Percentiles rank a stretch among this genome's conserved stretches.
phyloP scores from a whole-genome alignment of 352 stramenopile species.

The Pilasporangium apinafurcum region DNA sequence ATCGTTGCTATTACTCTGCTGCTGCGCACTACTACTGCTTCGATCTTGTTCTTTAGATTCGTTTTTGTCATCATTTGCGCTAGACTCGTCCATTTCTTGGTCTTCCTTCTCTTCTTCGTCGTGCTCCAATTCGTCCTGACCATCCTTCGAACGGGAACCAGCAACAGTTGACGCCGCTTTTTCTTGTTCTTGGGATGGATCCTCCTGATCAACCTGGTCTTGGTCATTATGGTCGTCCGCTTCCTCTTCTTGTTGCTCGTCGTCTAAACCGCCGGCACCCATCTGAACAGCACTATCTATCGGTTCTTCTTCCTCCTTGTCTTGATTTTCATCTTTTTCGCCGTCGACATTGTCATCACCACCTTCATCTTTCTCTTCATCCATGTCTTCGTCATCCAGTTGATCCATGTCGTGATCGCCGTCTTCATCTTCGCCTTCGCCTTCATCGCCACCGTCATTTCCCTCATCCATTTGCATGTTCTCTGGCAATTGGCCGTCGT shows the following conservation, averaged over 20 bases:
- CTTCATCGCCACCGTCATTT: slow-evolving; percentile 19
- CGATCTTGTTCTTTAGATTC: slow-evolving; percentile 45
- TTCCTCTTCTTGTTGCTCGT: slow-evolving; percentile 69
- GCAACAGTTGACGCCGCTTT: slow-evolving; percentile 53
- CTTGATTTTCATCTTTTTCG: slow-evolving; percentile 25
- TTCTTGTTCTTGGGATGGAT: slow-evolving; percentile 19
- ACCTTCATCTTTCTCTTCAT: slow-evolving; percentile 23
- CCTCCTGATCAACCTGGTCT: slow-evolving; percentile 39
- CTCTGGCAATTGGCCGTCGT: slow-evolving; percentile 70
- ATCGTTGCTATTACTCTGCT: slow-evolving; percentile 44
- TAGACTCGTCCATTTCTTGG: slow-evolving; percentile 31
- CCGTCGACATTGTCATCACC: slow-evolving; percentile 21
- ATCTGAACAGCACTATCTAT: slow-evolving; percentile 65
- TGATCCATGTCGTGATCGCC: slow-evolving; percentile 57
- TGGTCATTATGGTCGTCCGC: slow-evolving; percentile 59
- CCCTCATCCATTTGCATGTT: slow-evolving; percentile 83
- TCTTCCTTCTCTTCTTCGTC: slow-evolving; percentile 38
- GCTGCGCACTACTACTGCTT: slow-evolving; percentile 41
- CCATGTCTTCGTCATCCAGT: slow-evolving; percentile 18
- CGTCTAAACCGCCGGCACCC: slow-evolving; percentile 62
- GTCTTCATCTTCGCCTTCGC: slow-evolving; percentile 32
- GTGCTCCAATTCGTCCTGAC: slow-evolving; percentile 64
- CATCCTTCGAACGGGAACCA: slow-evolving; percentile 80
- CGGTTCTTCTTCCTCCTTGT: slow-evolving; percentile 47
- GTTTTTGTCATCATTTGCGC: slow-evolving; percentile 13